Percentiles rank a stretch among this genome's conserved stretches.
Evolutionary conservation across 768 basidiomycete species (phyloP).

Genomic region (Auricularia sp.): DNA sequence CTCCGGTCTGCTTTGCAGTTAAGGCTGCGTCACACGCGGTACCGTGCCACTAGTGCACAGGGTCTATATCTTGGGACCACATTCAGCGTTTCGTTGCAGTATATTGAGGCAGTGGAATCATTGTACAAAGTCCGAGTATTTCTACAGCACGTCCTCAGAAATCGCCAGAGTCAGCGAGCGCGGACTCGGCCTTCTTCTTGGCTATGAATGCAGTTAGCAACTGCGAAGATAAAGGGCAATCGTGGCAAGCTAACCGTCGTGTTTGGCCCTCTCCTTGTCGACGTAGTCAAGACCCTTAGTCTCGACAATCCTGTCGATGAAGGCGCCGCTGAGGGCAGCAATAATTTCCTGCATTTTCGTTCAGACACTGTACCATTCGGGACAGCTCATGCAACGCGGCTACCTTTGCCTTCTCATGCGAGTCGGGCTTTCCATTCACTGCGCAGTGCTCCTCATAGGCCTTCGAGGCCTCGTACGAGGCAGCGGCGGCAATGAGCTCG

Average conservation of each 20-base stretch:
- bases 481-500: conserved; percentile 9
- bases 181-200: background rate
- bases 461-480: conserved; percentile 6
- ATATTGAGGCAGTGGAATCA: too few species aligned
- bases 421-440: conserved; percentile 23
- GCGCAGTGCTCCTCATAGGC: conserved; percentile 20
- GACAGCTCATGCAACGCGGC: background rate
- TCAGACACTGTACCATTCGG: conserved; percentile 8
- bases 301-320: conserved; percentile 18
- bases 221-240: too few species aligned
- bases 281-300: conserved; percentile 25
- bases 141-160: background rate
- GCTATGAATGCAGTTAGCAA: background rate
- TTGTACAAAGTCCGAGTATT: background rate
- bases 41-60: too few species aligned
- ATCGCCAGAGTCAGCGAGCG: background rate
- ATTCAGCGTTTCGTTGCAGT: too few species aligned
- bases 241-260: background rate
- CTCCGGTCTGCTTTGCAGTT: too few species aligned
- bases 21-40: too few species aligned
- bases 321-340: conserved; percentile 27
- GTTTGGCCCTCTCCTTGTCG: conserved; percentile 18
- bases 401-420: conserved; percentile 11
- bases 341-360: conserved; percentile 25
- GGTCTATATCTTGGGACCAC: too few species aligned